Base-by-base conservation (phyloP, 768 basidiomycete genomes). In the Boletus coccyginus region DNA sequence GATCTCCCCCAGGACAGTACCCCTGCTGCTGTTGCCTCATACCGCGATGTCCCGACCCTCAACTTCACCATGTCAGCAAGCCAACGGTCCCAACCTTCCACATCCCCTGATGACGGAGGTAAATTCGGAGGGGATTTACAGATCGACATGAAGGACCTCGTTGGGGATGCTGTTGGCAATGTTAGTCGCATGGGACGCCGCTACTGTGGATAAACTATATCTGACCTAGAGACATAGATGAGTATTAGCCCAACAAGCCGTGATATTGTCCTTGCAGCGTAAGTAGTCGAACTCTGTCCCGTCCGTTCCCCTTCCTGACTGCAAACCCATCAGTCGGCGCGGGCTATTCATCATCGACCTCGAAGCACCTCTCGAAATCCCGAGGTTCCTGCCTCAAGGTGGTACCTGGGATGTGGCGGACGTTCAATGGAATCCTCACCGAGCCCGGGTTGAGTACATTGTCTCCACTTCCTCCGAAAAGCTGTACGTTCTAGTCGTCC, bases 341-440 rank as follows among this genome's bases (percentile, higher is more conserved):
- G 96, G 96, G 0, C 78, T 99, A 16, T 98, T 91, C 69, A 94
- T 98, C 55, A 91, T 99, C 57, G 97, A 98, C 76, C 79, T 99
- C 16, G 87, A 94, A 58, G 83, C 89, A 13, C 92, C 93, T 1
- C 77, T 91, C 17, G 86, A 91, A 59, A 81, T 94, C 0, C 97
- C 97, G 24, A 82, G 96, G 13, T 98, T 96, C 68, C 80, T 99
- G 10, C 96, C 96, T 14, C 95, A 99, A 73, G 93, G 94, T 3
- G 95, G 94, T 1, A 92, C 91, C 7, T 98, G 94, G 93, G 92
- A 96, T 63, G 94, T 97, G 12, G 90, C 91, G 1, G 91, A 94
- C 64, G 90, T 94, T 0, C 90, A 92, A 61, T 95, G 92, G 93
- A 94, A 93, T 59, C 93, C 93, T 1, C 93, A 94, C 63, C 80